These are phyloP conservation scores for Rhizoclosmatium globosum DNA, from an alignment of 192 early-diverging fungal species.

Conservation along the genomic window DNA sequence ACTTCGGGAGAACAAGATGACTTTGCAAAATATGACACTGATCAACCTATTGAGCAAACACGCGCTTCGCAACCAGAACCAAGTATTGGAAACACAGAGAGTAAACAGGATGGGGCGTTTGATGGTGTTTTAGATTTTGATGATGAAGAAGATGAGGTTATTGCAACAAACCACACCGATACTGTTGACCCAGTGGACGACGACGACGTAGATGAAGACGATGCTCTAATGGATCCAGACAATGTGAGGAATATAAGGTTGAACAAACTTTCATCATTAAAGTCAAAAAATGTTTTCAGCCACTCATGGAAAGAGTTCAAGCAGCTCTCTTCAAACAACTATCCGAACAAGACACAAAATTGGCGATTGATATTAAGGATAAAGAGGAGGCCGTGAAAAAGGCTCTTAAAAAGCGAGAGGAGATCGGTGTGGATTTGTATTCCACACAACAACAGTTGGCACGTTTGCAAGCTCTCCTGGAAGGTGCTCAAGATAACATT, in stretches of 20 bases:
- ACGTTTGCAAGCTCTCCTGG: slow-evolving; percentile 58
- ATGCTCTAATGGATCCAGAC: slow-evolving; percentile 37
- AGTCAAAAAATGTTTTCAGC: slow-evolving; percentile 36
- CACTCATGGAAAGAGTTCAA: slow-evolving; percentile 68
- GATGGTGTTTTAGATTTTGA: slow-evolving; percentile 10
- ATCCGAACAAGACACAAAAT: slow-evolving; percentile 46
- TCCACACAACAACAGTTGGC: slow-evolving; percentile 67
- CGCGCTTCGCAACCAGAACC: neutral
- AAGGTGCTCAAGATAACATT: slow-evolving; percentile 59
- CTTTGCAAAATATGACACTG: slow-evolving; percentile 30
- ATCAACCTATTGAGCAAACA: neutral
- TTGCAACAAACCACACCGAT: slow-evolving; percentile 26
- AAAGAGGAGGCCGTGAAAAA: slow-evolving; percentile 63
- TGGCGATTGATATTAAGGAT: slow-evolving; percentile 61
- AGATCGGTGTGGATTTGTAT: slow-evolving; percentile 66
- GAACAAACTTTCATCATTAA: neutral
- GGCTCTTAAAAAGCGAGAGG: slow-evolving; percentile 53
- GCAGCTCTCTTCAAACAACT: slow-evolving; percentile 61
- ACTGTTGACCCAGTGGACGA: slow-evolving; percentile 33
- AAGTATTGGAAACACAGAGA: neutral
- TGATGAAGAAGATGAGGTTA: slow-evolving; percentile 9
- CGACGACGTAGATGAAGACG: slow-evolving; percentile 32
- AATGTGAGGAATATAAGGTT: slow-evolving; percentile 5
- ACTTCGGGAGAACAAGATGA: slow-evolving; percentile 1
- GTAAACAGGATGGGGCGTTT: neutral